A percentile compares a stretch with the other conserved stretches of the same genome.
These are phyloP conservation scores for Pseudocercospora vitis DNA, from an alignment of 2,329 filamentous ascomycete species.

Conservation along the genomic window DNA sequence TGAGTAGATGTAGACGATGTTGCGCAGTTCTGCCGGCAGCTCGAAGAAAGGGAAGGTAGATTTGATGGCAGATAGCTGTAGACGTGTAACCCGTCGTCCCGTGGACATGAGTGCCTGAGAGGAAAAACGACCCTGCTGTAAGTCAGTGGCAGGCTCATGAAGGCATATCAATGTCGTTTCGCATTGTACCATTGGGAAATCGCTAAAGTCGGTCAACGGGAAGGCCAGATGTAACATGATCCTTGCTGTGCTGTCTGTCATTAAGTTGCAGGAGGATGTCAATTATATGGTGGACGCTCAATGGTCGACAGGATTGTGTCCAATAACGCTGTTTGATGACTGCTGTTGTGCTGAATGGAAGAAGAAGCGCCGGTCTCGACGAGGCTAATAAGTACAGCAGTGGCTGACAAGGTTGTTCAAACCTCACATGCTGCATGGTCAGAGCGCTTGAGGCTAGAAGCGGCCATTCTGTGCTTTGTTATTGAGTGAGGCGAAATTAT, in stretches of 20 bases:
- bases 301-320: neutral
- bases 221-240: neutral
- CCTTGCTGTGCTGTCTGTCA: neutral
- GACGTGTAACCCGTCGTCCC: conserved; percentile 27
- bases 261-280: neutral
- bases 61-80: conserved; percentile 21
- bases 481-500: neutral
- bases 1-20: conserved; percentile 29
- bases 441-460: neutral
- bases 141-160: neutral
- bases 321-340: neutral
- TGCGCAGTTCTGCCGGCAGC: conserved; percentile 32
- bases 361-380: neutral
- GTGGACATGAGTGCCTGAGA: conserved; percentile 19
- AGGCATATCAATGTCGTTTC: neutral
- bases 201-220: neutral
- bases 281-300: neutral
- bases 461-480: conserved; percentile 2
- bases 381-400: neutral
- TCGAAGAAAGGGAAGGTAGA: conserved; percentile 31
- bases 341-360: conserved; percentile 7
- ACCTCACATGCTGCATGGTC: conserved; percentile 1
- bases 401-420: neutral
- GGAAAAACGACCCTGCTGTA: conserved; percentile 17
- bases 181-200: neutral